Evolutionary conservation across 2,329 filamentous ascomycete species (phyloP).

Genomic region (Penicillium sp.): DNA sequence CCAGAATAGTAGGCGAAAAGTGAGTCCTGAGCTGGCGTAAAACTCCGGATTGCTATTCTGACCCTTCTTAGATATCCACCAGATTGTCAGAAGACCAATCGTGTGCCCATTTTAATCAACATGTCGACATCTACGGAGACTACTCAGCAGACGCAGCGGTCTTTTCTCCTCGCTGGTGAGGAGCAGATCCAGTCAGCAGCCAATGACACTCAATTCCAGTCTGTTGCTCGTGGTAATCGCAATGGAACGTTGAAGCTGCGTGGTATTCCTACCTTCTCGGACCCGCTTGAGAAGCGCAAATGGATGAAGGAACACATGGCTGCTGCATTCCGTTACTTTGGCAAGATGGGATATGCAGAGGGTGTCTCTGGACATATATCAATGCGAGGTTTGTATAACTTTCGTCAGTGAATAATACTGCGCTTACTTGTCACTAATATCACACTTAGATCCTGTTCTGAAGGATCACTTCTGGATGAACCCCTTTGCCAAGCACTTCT

Average conservation of each 20-base stretch:
- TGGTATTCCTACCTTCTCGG: slow-evolving; percentile 45
- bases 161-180: slow-evolving; percentile 26
- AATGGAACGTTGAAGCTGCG: slow-evolving; percentile 41
- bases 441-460: slow-evolving; percentile 37
- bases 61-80: background rate
- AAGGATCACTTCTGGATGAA: slow-evolving; percentile 49
- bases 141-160: slow-evolving; percentile 21
- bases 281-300: slow-evolving; percentile 52
- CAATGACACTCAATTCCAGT: slow-evolving; percentile 38
- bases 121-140: slow-evolving; percentile 26
- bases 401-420: background rate
- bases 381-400: slow-evolving; percentile 36
- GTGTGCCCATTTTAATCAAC: background rate
- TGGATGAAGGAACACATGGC: slow-evolving; percentile 58
- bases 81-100: background rate
- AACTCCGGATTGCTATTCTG: background rate
- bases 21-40: background rate
- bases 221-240: slow-evolving; percentile 42
- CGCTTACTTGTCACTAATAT: slow-evolving; percentile 4
- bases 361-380: slow-evolving; percentile 50
- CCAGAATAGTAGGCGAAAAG: background rate
- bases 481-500: slow-evolving; percentile 47
- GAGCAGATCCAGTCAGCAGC: slow-evolving; percentile 29
- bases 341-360: slow-evolving; percentile 46
- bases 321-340: slow-evolving; percentile 48